These are phyloP conservation scores for Lodderomyces elongisporus DNA, from an alignment of 1,139 yeast species.

Conservation along the genomic window DNA sequence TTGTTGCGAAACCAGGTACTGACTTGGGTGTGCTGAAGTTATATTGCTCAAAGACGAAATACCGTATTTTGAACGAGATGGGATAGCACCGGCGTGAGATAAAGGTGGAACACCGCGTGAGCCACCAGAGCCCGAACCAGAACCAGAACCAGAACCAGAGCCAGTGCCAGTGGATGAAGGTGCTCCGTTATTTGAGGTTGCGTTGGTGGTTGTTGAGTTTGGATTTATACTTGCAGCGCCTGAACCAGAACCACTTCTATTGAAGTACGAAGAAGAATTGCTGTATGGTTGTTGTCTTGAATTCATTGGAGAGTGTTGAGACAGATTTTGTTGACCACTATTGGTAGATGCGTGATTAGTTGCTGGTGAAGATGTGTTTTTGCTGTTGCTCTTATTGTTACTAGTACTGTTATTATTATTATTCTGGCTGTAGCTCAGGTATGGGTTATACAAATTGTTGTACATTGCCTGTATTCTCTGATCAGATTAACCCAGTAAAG, in stretches of 20 bases:
- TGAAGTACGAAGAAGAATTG: constrained; percentile 3
- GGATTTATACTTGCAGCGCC: not conserved
- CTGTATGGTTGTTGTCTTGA: constrained; percentile 4
- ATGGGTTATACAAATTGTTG: constrained; percentile 12
- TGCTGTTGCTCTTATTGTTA: constrained; percentile 4
- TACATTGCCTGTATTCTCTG: no score
- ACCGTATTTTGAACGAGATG: constrained; percentile 4
- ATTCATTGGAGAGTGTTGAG: no score
- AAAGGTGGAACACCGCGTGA: constrained; percentile 5
- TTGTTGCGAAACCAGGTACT: constrained; percentile 14
- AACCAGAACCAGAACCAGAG: not conserved
- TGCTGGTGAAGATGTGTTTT: constrained; percentile 10
- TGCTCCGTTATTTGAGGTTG: not conserved
- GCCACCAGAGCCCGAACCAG: not conserved
- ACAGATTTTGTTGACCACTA: constrained; percentile 10
- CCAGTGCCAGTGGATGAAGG: no score
- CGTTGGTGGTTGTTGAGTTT: constrained; percentile 1
- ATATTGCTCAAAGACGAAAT: constrained; percentile 1
- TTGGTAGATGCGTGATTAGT: no score
- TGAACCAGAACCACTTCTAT: constrained; percentile 2
- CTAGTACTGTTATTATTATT: constrained; percentile 3
- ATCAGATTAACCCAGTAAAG: no score
- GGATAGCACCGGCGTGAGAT: constrained; percentile 2
- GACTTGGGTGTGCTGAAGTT: constrained; percentile 3
- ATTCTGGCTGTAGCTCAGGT: constrained; percentile 9